Percentiles rank a stretch among this genome's conserved stretches.
These are phyloP conservation scores for Aspergillus candidus DNA, from an alignment of 2,329 filamentous ascomycete species.

Conservation along the genomic window DNA sequence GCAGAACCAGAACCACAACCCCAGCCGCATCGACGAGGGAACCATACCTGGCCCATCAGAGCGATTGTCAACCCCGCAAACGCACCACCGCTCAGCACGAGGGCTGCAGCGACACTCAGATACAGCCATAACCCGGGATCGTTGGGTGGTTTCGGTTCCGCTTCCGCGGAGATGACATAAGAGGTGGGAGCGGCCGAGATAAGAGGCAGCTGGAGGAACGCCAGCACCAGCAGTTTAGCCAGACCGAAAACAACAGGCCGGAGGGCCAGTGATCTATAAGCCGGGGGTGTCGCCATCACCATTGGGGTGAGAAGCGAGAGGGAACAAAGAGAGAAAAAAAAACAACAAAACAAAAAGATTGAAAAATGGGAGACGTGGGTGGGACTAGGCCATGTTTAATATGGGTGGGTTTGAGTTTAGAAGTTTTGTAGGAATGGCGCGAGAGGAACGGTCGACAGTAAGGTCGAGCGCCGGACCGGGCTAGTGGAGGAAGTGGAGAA, in stretches of 20 bases:
- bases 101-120: slow-evolving; percentile 65
- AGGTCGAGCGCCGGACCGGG: too few species aligned
- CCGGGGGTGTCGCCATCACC: slow-evolving; percentile 24
- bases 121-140: slow-evolving; percentile 74
- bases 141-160: slow-evolving; percentile 47
- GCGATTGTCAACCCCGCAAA: slow-evolving; percentile 81
- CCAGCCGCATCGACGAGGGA: not conserved
- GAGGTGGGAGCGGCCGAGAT: slow-evolving; percentile 33
- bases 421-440: too few species aligned
- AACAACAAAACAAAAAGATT: slow-evolving; percentile 2
- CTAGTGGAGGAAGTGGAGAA: too few species aligned
- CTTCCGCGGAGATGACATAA: slow-evolving; percentile 16
- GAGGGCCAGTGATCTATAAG: slow-evolving; percentile 29
- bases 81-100: slow-evolving; percentile 83
- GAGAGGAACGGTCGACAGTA: too few species aligned
- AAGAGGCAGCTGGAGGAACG: slow-evolving; percentile 34
- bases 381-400: too few species aligned
- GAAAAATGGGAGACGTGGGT: slow-evolving; percentile 1
- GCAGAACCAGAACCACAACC: too few species aligned
- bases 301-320: slow-evolving; percentile 3
- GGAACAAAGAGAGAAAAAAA: not conserved
- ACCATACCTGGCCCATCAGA: slow-evolving; percentile 56
- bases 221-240: slow-evolving; percentile 36
- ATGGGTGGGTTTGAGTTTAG: too few species aligned
- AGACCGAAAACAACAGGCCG: slow-evolving; percentile 37